Evolutionary conservation across 768 basidiomycete species (phyloP).

Genomic region (Hemileccinum impolitum): DNA sequence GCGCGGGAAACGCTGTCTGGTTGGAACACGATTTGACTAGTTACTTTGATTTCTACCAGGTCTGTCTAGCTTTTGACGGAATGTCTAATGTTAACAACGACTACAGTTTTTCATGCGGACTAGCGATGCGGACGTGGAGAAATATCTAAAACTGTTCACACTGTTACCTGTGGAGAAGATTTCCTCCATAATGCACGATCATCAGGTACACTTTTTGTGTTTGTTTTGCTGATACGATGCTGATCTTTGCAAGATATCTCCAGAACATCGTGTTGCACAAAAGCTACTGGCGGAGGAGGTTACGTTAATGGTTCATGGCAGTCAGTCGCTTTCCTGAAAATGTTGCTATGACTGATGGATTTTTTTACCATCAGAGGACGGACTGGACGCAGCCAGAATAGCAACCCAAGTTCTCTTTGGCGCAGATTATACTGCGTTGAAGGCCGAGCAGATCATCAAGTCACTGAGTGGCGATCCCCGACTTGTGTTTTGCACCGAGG

Average conservation of each 20-base stretch:
- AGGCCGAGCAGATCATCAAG: conserved; percentile 50
- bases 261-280: conserved; percentile 47
- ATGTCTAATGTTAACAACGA: neutral
- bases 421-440: conserved; percentile 39
- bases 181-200: conserved; percentile 50
- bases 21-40: conserved; percentile 76
- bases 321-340: conserved; percentile 32
- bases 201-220: conserved; percentile 42
- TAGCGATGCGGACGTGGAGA: conserved; percentile 74
- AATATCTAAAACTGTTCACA: conserved; percentile 81
- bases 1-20: conserved; percentile 94
- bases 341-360: neutral
- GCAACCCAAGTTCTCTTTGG: conserved; percentile 46
- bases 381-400: conserved; percentile 40
- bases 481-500: conserved; percentile 48
- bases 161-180: conserved; percentile 63
- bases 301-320: conserved; percentile 56
- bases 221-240: neutral
- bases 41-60: conserved; percentile 94
- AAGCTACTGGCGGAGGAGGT: conserved; percentile 53
- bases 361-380: conserved; percentile 31
- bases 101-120: conserved; percentile 85
- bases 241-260: conserved; percentile 22
- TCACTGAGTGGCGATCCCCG: conserved; percentile 68
- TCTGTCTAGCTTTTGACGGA: conserved; percentile 21